These are phyloP conservation scores for Prinsepia uniflora DNA, from an alignment of 306 rosid genomes.

Conservation along the genomic window DNA sequence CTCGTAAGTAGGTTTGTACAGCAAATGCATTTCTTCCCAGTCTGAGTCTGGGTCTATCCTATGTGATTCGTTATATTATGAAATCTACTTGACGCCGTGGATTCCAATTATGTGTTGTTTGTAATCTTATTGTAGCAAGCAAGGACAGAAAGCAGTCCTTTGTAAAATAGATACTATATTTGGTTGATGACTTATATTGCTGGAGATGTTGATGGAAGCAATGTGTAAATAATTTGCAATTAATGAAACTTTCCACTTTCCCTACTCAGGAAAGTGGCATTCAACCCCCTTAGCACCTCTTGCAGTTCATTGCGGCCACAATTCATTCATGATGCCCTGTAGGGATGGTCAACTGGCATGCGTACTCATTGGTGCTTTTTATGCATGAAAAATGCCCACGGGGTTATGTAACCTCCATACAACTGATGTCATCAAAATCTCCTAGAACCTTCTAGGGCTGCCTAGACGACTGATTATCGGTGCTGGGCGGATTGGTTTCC, in stretches of 20 bases:
- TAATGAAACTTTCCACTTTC: not conserved
- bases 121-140: not conserved
- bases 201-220: not conserved
- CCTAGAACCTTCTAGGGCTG: no score
- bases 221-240: slow-evolving; percentile 7
- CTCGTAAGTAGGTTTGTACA: not conserved
- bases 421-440: no score
- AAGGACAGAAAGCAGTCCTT: slow-evolving; percentile 1
- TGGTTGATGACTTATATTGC: not conserved
- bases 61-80: not conserved
- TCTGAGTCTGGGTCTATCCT: not conserved
- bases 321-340: no score
- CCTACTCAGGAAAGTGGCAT: not conserved
- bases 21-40: not conserved
- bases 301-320: not conserved
- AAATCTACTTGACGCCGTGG: not conserved
- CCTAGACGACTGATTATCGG: no score
- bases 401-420: no score
- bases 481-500: no score
- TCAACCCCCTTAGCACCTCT: no score
- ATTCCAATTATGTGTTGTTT: not conserved
- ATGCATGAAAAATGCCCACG: no score
- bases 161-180: not conserved
- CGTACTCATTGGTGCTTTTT: no score
- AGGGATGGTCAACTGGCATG: no score